phyloP scores from a whole-genome alignment of 345 rosid species.

The Aquilaria sinensis region DNA sequence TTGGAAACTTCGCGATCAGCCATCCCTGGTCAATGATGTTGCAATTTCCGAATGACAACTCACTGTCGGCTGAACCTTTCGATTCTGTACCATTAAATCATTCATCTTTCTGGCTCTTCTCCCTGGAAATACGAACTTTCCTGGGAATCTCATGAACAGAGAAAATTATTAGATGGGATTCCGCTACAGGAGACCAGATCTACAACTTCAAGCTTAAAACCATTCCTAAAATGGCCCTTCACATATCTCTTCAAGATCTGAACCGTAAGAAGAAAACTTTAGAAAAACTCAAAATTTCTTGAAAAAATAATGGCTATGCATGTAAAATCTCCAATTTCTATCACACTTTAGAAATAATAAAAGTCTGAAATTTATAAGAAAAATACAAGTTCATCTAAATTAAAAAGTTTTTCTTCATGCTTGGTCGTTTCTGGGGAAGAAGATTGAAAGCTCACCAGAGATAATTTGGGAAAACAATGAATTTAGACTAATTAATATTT shows the following conservation, averaged over 20 bases:
- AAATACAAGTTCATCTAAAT: not conserved
- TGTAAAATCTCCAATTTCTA: not conserved
- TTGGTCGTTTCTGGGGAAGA: too few relatives aligned
- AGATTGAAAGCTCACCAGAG: too few relatives aligned
- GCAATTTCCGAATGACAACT: constrained; percentile 73
- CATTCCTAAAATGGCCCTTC: not conserved
- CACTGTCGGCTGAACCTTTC: constrained; percentile 51
- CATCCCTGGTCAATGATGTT: constrained; percentile 67
- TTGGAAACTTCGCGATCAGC: constrained; percentile 58
- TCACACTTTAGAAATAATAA: not conserved
- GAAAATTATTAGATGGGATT: not conserved
- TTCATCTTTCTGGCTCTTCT: constrained; percentile 38
- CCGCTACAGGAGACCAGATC: constrained; percentile 6
- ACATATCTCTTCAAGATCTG: constrained; percentile 13
- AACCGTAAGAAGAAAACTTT: not conserved
- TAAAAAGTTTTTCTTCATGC: too few relatives aligned
- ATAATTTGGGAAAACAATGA: too few relatives aligned
- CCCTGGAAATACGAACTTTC: not conserved
- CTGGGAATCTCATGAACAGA: constrained; percentile 1
- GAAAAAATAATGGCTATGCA: too few relatives aligned
- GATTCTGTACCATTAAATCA: constrained; percentile 77
- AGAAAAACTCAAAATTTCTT: too few relatives aligned
- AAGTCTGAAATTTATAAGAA: constrained; percentile 15
- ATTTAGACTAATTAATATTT: too few relatives aligned
- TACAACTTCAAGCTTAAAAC: not conserved